Conservation (phyloP, 2,329 filamentous ascomycete species). For the Myriangium duriaei region DNA sequence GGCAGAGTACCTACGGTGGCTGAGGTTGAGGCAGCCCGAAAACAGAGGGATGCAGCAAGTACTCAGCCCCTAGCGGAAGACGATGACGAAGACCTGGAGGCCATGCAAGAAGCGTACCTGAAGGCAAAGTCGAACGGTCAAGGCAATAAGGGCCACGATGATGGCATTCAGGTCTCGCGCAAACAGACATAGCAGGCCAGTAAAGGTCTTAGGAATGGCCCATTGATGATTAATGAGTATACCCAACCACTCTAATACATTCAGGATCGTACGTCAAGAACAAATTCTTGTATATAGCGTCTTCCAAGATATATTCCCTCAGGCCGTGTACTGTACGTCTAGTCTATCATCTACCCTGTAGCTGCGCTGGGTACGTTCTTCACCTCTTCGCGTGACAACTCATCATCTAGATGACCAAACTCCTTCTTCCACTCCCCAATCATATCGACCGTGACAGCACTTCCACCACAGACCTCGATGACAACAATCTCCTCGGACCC, state of each 20-base stretch:
- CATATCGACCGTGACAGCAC: constrained; percentile 39
- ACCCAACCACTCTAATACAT: no score
- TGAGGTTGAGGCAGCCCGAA: constrained; percentile 12
- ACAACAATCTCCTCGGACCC: constrained; percentile 61
- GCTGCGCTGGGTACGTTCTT: constrained; percentile 12
- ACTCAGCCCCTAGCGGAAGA: background rate
- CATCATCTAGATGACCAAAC: constrained; percentile 20
- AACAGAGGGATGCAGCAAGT: constrained; percentile 8
- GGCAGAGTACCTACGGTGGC: constrained; percentile 13
- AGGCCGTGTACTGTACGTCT: no score
- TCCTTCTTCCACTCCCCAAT: constrained; percentile 36
- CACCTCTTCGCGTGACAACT: constrained; percentile 5
- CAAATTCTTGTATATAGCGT: no score
- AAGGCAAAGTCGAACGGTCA: constrained; percentile 15
- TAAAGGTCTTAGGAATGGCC: no score
- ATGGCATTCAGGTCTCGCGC: no score
- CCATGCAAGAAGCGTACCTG: constrained; percentile 25
- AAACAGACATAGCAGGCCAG: no score
- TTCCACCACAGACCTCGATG: constrained; percentile 67
- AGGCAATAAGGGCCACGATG: constrained; percentile 7
- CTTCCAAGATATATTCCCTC: no score
- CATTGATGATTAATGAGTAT: no score
- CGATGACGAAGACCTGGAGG: constrained; percentile 27
- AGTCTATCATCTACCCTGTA: no score
- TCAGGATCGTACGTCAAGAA: no score